Conservation (phyloP, 1,139 yeast genomes). For the Blastobotrys malaysiensis region DNA sequence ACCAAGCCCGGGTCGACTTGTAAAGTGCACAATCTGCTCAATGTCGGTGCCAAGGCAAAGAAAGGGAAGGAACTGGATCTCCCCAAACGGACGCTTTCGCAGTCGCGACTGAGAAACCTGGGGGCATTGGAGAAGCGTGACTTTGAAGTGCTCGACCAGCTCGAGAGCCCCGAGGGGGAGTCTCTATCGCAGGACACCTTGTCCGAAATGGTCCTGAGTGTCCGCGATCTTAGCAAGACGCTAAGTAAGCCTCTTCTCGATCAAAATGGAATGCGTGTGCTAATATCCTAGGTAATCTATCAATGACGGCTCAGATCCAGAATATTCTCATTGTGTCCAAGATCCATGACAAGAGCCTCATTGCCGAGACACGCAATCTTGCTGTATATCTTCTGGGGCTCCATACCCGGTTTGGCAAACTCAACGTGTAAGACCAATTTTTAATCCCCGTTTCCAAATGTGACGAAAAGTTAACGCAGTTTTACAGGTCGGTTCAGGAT, state of each 20-base stretch:
- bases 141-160: neutral
- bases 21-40: slow-evolving; percentile 23
- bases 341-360: slow-evolving; percentile 57
- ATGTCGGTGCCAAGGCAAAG: slow-evolving; percentile 13
- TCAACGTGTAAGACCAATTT: slow-evolving; percentile 26
- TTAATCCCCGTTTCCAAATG: too few relatives aligned
- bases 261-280: neutral
- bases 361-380: slow-evolving; percentile 50
- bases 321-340: slow-evolving; percentile 66
- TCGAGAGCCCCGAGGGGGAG: neutral
- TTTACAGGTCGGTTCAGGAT: slow-evolving; percentile 45
- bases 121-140: neutral
- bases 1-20: slow-evolving; percentile 14
- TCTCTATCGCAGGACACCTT: slow-evolving; percentile 35
- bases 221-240: slow-evolving; percentile 37
- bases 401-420: slow-evolving; percentile 20
- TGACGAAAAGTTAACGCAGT: neutral
- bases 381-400: slow-evolving; percentile 49
- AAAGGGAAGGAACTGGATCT: neutral
- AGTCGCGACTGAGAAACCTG: neutral
- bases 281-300: slow-evolving; percentile 25
- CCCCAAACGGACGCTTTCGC: neutral
- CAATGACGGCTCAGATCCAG: slow-evolving; percentile 54
- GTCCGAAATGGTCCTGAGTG: slow-evolving; percentile 38
- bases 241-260: slow-evolving; percentile 28